Evolutionary conservation across 768 basidiomycete species (phyloP), one percentile per base, ranked within the genome.

Genomic region (Russula olivacea): DNA sequence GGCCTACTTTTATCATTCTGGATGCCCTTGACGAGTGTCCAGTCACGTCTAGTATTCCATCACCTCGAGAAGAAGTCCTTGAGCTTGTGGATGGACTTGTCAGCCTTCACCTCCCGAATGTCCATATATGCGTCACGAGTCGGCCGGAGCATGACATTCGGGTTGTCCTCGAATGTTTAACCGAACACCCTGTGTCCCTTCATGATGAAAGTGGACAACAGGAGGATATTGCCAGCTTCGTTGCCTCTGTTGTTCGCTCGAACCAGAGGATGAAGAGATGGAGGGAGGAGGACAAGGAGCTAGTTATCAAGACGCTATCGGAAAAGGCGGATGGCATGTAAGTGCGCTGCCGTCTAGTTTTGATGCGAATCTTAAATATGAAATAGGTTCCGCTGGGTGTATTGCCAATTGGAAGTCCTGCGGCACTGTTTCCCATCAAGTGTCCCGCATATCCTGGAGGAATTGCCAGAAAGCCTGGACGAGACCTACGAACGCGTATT

Each of bases 71-170:
- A 30, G 30, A 30, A 4, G 30, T 30, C 30, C 30, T 30, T 0
- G 30, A 30, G 30, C 5, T 30, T 30, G 30, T 30, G 30, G 30
- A 30, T 4, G 30, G 5, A 30, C 30, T 30, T 6, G 30, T 30
- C 5, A 4, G 3, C 30, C 40, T 54, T 32, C 36, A 19, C n/a
- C 36, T 41, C 9, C 48, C 36, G 2, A 43, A 43, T 9, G 2
- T 61, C 4, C 55, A 32, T 38, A 25, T 61, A 8, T 61, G 61
- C n/a, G 61, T 51, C 0, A 56, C 61, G 15, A 61, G 61, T 32
- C 55, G 61, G 1, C 30, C 61, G 2, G 55, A 61, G 47, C 38
- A 34, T 21, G 61, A 61, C 30, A 50, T 61, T 17, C 48, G 14
- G 40, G 2, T 3, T 19, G 38, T 43, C 15, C 55, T 61, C n/a